These are phyloP conservation scores for Trifolium dubium DNA, from an alignment of 306 rosid species.

Conservation along the genomic window DNA sequence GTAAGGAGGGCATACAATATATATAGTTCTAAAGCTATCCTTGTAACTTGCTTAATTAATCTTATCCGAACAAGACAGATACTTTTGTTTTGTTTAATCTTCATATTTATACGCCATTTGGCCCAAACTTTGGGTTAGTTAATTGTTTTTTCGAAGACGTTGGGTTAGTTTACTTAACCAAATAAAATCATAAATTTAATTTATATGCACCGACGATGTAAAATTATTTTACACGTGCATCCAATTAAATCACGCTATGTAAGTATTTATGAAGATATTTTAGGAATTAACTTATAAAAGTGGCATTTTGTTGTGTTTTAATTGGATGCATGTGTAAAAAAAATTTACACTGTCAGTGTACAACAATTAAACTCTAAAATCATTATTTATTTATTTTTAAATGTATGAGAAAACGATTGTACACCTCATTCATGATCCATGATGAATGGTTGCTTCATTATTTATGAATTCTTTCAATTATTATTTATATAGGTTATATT, in stretches of 20 bases:
- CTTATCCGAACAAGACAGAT: neutral
- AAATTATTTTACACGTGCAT: too few relatives aligned
- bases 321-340: too few relatives aligned
- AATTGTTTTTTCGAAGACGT: too few relatives aligned
- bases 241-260: too few relatives aligned
- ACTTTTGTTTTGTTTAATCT: neutral
- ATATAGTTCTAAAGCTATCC: neutral
- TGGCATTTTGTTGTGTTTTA: too few relatives aligned
- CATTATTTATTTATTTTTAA: neutral
- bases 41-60: neutral
- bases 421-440: conserved; percentile 29
- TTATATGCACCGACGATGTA: too few relatives aligned
- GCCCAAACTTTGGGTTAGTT: neutral
- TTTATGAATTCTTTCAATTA: neutral
- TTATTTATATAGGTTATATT: conserved; percentile 21
- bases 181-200: neutral
- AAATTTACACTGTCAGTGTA: too few relatives aligned
- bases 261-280: too few relatives aligned
- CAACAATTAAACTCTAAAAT: too few relatives aligned
- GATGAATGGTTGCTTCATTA: conserved; percentile 20
- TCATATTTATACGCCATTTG: neutral
- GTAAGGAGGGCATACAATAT: neutral
- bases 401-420: conserved; percentile 33
- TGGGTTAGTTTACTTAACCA: neutral
- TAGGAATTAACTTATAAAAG: too few relatives aligned